Conservation (phyloP, 768 basidiomycete genomes). For the Hericium erinaceus region DNA sequence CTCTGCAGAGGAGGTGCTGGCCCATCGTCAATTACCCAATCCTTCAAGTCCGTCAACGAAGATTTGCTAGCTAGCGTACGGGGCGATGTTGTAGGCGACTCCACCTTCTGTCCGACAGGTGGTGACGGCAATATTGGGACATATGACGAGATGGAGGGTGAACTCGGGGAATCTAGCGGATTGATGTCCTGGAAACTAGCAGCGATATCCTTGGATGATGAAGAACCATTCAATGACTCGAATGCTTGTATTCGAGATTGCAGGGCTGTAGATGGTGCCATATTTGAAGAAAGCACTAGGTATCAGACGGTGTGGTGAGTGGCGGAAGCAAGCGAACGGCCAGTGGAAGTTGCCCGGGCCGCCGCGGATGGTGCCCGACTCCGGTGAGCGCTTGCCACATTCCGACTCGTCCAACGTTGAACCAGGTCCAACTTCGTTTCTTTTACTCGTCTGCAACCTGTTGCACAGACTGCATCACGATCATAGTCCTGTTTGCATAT, state of each 20-base stretch:
- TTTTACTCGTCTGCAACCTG: too few species aligned
- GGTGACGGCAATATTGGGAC: constrained; percentile 7
- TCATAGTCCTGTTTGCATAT: too few species aligned
- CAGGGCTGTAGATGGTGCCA: constrained; percentile 9
- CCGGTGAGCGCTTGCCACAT: too few species aligned
- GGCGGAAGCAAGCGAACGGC: too few species aligned
- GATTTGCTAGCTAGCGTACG: constrained; percentile 23
- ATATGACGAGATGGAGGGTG: constrained; percentile 7
- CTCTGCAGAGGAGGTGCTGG: constrained; percentile 16
- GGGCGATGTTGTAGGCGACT: constrained; percentile 10
- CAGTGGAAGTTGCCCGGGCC: too few species aligned
- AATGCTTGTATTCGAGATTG: constrained; percentile 15
- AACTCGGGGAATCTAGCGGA: constrained; percentile 10
- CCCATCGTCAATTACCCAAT: constrained; percentile 61
- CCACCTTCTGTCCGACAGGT: not conserved
- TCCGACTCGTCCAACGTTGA: too few species aligned
- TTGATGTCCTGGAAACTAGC: constrained; percentile 7
- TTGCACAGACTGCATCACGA: too few species aligned
- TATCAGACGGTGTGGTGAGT: too few species aligned
- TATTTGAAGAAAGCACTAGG: not conserved
- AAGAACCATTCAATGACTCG: constrained; percentile 8
- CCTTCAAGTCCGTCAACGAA: constrained; percentile 58
- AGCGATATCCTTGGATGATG: constrained; percentile 7
- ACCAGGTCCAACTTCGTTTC: too few species aligned
- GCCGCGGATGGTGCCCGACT: too few species aligned